Base-by-base conservation (phyloP, 2,329 filamentous ascomycete species). In the Dryadomyces quercivorus region DNA sequence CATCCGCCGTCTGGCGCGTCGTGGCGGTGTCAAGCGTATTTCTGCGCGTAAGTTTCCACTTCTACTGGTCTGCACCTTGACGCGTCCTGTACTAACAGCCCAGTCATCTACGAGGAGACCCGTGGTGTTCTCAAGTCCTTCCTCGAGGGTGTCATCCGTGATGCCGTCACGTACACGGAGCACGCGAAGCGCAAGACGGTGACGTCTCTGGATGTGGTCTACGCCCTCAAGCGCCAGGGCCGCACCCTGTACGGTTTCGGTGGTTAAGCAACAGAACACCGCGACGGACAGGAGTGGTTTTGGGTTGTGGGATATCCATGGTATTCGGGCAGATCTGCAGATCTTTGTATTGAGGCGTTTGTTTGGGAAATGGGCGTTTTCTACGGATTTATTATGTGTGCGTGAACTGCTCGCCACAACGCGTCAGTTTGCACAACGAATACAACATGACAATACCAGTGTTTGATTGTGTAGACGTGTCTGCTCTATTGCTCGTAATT, bases 1-100 rank as follows among this genome's bases (percentile, higher is more conserved):
- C 67, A 96, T 96, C 76, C 86, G 91, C 69, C 91, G 91, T 94
- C 90, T 96, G 72, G 91, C 91, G 63, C 91, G 91, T 77, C 90
- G 91, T 93, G 91, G 91, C 75, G 91, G 91, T 91, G 91, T 96
- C 82, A 96, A 96, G 88, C 91, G 91, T 95, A 96, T 96, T 69
- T 95, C 90, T 68, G 91, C 91, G 72, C 94, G 84, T 88, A 82
- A 72, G 80, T 76, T 9, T 31, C 21, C 31, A 46, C 20, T n/a
- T 13, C 21, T 21, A 46, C 20, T n/a, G 5, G 8, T n/a, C 5
- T 56, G 20, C 5, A 21, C 47, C 42, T 18, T n/a, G 5, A 40
- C 15, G 2, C 43, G 6, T 18, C 42, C 47, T 9, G 10, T 45
- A 20, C 43, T 47, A 43, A 42, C 10, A 13, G 3, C 18, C 2